These are phyloP conservation scores for Lactuca saligna DNA, from an alignment of 129 eudicot species.

Conservation along the genomic window DNA sequence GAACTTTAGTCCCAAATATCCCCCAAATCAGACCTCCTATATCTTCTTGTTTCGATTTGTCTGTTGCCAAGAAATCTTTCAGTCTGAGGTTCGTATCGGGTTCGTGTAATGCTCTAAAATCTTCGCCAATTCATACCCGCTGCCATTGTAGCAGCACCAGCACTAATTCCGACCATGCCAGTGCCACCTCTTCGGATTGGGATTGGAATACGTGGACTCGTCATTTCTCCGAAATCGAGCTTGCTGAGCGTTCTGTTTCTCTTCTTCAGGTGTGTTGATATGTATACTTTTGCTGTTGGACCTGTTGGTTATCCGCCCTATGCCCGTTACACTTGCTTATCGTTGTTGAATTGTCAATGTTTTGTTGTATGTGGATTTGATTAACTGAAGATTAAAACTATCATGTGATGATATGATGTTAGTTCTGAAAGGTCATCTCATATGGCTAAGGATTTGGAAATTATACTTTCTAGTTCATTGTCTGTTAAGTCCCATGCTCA, in stretches of 20 bases:
- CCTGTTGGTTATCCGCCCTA: background rate
- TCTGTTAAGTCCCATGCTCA: conserved; percentile 1
- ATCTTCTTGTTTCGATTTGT: conserved; percentile 18
- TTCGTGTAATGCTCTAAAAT: conserved; percentile 20
- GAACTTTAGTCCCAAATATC: conserved; percentile 44
- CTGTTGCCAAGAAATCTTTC: conserved; percentile 19
- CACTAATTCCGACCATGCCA: conserved; percentile 22
- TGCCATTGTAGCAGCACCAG: conserved; percentile 40
- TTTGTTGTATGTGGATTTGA: background rate
- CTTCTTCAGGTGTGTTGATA: conserved; percentile 66
- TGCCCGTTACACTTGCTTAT: background rate
- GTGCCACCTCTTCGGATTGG: conserved; percentile 62
- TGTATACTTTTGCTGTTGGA: background rate
- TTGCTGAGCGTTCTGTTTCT: conserved; percentile 81
- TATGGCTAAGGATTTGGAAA: conserved; percentile 10
- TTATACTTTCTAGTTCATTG: background rate
- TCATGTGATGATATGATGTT: background rate
- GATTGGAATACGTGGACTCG: conserved; percentile 95
- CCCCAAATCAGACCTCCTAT: conserved; percentile 45
- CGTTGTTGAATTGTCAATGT: background rate
- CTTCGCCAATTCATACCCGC: conserved; percentile 7
- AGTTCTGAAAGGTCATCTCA: background rate
- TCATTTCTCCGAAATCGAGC: conserved; percentile 83
- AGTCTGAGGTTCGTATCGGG: conserved; percentile 35
- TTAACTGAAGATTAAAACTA: background rate